A percentile compares a stretch with the other conserved stretches of the same genome.
Conservation (phyloP, 1,139 yeast species). For the Chernovozyma aurita region DNA sequence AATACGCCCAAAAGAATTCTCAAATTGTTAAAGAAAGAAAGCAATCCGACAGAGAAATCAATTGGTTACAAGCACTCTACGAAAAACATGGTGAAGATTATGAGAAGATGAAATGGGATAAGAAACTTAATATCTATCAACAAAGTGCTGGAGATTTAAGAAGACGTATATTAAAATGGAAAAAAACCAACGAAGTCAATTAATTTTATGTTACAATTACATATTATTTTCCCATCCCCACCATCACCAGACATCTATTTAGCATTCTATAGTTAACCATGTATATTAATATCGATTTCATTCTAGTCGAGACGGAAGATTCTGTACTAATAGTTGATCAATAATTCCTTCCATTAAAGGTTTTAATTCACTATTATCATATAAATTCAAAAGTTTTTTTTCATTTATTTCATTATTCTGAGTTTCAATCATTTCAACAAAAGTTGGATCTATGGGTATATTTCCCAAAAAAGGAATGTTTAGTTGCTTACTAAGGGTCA, state of each 20-base stretch:
- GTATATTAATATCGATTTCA: background rate
- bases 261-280: background rate
- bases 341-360: slow-evolving; percentile 53
- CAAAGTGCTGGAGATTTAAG: slow-evolving; percentile 81
- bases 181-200: slow-evolving; percentile 31
- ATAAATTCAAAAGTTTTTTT: slow-evolving; percentile 30
- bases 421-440: slow-evolving; percentile 77
- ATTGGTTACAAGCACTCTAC: slow-evolving; percentile 63
- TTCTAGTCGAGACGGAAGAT: slow-evolving; percentile 27
- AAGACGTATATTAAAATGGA: slow-evolving; percentile 66
- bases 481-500: slow-evolving; percentile 56
- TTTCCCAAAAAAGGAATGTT: slow-evolving; percentile 71
- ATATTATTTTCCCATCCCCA: too few relatives aligned
- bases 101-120: slow-evolving; percentile 89
- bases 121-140: slow-evolving; percentile 76
- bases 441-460: slow-evolving; percentile 89
- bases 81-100: slow-evolving; percentile 85
- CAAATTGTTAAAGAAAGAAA: slow-evolving; percentile 46
- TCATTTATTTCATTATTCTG: slow-evolving; percentile 28
- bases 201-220: too few relatives aligned
- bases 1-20: slow-evolving; percentile 51
- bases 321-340: slow-evolving; percentile 35
- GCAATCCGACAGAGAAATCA: slow-evolving; percentile 69
- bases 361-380: slow-evolving; percentile 32
- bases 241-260: too few relatives aligned